A percentile compares a stretch with the other conserved stretches of the same genome.
phyloP scores from a whole-genome alignment of 805 yeast genomes.

The Kurtzmaniella fragi region DNA sequence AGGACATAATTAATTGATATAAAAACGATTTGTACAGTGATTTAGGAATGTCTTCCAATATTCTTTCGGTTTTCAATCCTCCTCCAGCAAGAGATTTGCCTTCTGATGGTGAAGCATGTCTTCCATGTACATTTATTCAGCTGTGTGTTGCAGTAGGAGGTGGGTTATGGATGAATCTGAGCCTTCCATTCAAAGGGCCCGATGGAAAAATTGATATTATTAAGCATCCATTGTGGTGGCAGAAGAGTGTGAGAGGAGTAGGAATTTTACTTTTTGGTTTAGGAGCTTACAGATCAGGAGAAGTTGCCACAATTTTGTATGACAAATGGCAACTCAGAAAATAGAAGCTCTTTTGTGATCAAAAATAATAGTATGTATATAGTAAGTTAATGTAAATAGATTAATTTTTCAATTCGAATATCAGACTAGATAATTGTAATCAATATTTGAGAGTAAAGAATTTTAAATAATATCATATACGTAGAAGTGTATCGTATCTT shows the following conservation, averaged over 20 bases:
- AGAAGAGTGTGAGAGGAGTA: conserved; percentile 23
- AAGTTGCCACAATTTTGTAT: conserved; percentile 19
- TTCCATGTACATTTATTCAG: conserved; percentile 37
- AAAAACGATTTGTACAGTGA: too few relatives aligned
- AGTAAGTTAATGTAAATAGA: too few relatives aligned
- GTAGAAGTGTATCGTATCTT: too few relatives aligned
- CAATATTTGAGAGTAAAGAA: too few relatives aligned
- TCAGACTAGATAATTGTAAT: too few relatives aligned
- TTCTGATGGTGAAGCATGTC: conserved; percentile 21
- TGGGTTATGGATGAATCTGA: conserved; percentile 27
- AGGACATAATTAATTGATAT: not conserved
- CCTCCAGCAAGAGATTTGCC: conserved; percentile 24
- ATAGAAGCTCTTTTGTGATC: too few relatives aligned
- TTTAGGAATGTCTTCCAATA: conserved; percentile 21
- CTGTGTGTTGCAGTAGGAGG: conserved; percentile 26
- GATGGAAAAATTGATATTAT: conserved; percentile 25
- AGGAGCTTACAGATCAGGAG: conserved; percentile 32
- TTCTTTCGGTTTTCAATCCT: conserved; percentile 30
- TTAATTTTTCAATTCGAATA: too few relatives aligned
- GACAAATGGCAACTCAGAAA: not conserved
- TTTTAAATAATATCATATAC: too few relatives aligned
- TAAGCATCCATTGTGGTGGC: conserved; percentile 40
- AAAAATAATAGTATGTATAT: too few relatives aligned
- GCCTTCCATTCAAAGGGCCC: conserved; percentile 23
- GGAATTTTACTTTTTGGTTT: conserved; percentile 32